phyloP scores from a whole-genome alignment of 345 rosid species.

The Toxicodendron radicans region DNA sequence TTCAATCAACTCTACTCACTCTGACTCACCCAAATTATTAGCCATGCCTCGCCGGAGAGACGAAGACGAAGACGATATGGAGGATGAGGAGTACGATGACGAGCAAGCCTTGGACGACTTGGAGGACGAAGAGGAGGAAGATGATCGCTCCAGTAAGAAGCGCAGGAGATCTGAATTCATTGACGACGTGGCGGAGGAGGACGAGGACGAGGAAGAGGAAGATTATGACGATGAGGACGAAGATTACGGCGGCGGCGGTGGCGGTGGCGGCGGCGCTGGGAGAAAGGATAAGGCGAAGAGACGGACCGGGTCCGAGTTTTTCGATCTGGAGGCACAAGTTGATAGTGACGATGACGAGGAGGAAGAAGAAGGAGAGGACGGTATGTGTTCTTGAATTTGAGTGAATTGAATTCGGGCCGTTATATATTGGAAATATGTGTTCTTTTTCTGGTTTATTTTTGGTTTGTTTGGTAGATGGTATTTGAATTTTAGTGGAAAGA shows the following conservation, averaged over 20 bases:
- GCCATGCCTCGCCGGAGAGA: constrained; percentile 50
- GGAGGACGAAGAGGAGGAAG: constrained; percentile 44
- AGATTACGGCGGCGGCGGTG: constrained; percentile 43
- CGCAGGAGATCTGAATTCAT: constrained; percentile 76
- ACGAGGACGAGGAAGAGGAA: constrained; percentile 71
- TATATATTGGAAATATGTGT: not conserved
- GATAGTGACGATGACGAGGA: constrained; percentile 92
- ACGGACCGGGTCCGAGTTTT: constrained; percentile 44
- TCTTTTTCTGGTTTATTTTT: not conserved
- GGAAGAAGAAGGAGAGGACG: constrained; percentile 82
- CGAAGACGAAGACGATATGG: constrained; percentile 50
- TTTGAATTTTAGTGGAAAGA: not conserved
- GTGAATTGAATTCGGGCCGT: no score
- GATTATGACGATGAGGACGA: constrained; percentile 68
- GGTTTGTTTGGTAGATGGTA: not conserved
- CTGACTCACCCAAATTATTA: not conserved
- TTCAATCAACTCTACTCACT: no score
- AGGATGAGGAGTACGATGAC: constrained; percentile 49
- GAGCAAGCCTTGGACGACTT: constrained; percentile 42
- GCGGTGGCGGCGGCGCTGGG: constrained; percentile 36
- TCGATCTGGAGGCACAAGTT: constrained; percentile 70
- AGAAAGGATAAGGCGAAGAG: constrained; percentile 38
- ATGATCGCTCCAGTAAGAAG: constrained; percentile 45
- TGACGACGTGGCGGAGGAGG: constrained; percentile 89
- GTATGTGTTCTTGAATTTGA: constrained; percentile 28